Evolutionary conservation across 495 filamentous ascomycete species (phyloP).

Genomic region (Neurospora sp.): DNA sequence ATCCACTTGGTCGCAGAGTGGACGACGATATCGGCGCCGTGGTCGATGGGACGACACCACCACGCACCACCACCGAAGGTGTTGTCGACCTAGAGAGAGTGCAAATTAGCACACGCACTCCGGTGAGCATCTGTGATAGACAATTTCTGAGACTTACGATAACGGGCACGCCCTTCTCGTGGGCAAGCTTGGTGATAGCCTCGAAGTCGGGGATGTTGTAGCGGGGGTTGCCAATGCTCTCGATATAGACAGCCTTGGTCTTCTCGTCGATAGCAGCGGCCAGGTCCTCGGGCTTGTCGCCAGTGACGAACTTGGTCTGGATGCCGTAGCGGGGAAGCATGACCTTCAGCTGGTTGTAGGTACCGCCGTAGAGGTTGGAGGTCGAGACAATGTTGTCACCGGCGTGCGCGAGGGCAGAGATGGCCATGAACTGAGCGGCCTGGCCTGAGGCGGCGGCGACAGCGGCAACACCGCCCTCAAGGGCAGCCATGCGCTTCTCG

Average conservation of each 20-base stretch:
- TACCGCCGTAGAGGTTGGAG: slow-evolving; percentile 89
- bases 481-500: slow-evolving; percentile 91
- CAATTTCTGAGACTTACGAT: slow-evolving; percentile 46
- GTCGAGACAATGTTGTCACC: slow-evolving; percentile 97
- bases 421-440: slow-evolving; percentile 87
- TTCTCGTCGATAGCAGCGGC: slow-evolving; percentile 82
- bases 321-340: slow-evolving; percentile 80
- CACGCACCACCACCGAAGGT: slow-evolving; percentile 48
- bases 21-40: slow-evolving; percentile 90
- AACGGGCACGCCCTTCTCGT: slow-evolving; percentile 73
- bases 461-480: slow-evolving; percentile 89
- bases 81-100: slow-evolving; percentile 63
- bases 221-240: slow-evolving; percentile 90
- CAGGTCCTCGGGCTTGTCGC: slow-evolving; percentile 77
- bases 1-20: slow-evolving; percentile 99
- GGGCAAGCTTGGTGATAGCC: slow-evolving; percentile 67
- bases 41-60: slow-evolving; percentile 62
- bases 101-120: background rate
- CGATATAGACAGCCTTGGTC: slow-evolving; percentile 93
- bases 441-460: slow-evolving; percentile 87
- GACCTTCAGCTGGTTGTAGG: slow-evolving; percentile 98
- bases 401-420: slow-evolving; percentile 68
- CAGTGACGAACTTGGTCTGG: slow-evolving; percentile 78
- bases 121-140: slow-evolving; percentile 1
- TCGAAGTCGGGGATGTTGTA: slow-evolving; percentile 93